Percentiles rank a stretch among this genome's conserved stretches.
phyloP scores from a whole-genome alignment of 2,329 filamentous ascomycete genomes.

The Epichloe glyceriae region DNA sequence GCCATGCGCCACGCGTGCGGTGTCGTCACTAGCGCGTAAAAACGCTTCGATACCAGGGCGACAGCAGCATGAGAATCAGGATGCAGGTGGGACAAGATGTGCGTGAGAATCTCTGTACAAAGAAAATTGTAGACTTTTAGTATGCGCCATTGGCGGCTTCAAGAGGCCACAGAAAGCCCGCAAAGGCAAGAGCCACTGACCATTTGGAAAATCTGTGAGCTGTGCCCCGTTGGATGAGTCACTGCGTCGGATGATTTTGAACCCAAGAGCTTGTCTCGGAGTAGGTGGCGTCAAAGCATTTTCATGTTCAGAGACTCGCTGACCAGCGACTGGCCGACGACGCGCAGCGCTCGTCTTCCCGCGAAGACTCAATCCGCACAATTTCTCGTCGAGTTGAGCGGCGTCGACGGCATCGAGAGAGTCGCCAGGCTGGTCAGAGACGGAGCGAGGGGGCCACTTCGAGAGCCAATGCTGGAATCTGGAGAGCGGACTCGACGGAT shows the following conservation, averaged over 20 bases:
- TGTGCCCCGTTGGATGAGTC: constrained; percentile 28
- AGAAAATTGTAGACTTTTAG: not conserved
- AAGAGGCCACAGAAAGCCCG: not conserved
- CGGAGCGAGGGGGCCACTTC: constrained; percentile 23
- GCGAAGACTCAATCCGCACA: constrained; percentile 38
- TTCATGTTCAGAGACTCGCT: constrained; percentile 48
- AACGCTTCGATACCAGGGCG: constrained; percentile 74
- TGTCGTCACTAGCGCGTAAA: constrained; percentile 76
- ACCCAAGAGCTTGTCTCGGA: constrained; percentile 35
- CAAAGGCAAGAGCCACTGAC: constrained; percentile 32
- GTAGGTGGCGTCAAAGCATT: constrained; percentile 38
- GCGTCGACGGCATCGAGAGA: constrained; percentile 11
- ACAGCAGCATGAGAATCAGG: constrained; percentile 73
- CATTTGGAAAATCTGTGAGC: constrained; percentile 62
- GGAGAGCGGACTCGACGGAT: constrained; percentile 18
- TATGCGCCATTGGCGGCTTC: no score
- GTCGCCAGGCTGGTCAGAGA: constrained; percentile 14
- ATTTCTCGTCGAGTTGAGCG: constrained; percentile 33
- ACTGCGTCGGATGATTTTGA: constrained; percentile 41
- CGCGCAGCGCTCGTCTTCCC: constrained; percentile 16
- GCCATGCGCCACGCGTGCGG: constrained; percentile 90
- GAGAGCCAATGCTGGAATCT: constrained; percentile 15
- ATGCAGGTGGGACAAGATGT: constrained; percentile 80
- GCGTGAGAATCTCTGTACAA: constrained; percentile 70
- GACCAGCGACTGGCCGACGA: constrained; percentile 27